Evolutionary conservation across 2,329 filamentous ascomycete species (phyloP).

Genomic region (Fusarium coicis): DNA sequence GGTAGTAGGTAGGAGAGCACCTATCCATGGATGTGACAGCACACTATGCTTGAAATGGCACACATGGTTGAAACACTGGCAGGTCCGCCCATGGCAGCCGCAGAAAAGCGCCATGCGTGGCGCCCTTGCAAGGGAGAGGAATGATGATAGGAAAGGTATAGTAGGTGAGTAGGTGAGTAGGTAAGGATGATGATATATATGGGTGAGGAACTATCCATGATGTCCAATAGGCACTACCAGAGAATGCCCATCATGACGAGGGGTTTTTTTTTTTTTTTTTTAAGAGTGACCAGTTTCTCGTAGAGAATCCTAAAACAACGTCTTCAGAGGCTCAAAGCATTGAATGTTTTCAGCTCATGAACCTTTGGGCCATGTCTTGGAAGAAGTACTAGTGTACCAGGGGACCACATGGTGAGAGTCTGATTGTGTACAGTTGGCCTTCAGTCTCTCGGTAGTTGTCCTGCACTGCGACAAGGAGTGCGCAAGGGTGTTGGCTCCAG

Average conservation of each 20-base stretch:
- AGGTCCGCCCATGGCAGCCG: slow-evolving; percentile 22
- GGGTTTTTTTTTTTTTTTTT: too few species aligned
- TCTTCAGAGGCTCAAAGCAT: neutral
- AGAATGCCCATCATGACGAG: slow-evolving; percentile 1
- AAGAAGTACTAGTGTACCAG: slow-evolving; percentile 23
- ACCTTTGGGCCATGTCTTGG: slow-evolving; percentile 34
- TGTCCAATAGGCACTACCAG: neutral
- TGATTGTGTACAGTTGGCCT: slow-evolving; percentile 11
- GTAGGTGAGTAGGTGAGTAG: neutral
- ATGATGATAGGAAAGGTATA: neutral
- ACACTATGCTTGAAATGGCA: slow-evolving; percentile 37
- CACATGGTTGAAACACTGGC: slow-evolving; percentile 35
- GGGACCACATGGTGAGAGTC: slow-evolving; percentile 34
- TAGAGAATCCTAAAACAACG: neutral
- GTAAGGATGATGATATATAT: slow-evolving; percentile 10
- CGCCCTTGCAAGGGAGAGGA: slow-evolving; percentile 19
- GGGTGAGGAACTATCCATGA: slow-evolving; percentile 10
- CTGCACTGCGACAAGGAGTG: slow-evolving; percentile 8
- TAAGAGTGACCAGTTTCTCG: neutral
- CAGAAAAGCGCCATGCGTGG: slow-evolving; percentile 30
- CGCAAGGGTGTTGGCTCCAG: slow-evolving; percentile 1
- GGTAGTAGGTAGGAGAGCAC: neutral
- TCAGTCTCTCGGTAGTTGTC: slow-evolving; percentile 26
- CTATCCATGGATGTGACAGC: slow-evolving; percentile 24
- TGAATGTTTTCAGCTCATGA: slow-evolving; percentile 4